A percentile compares a stretch with the other conserved stretches of the same genome.
phyloP scores from a whole-genome alignment of 768 basidiomycete species.

The Suillus fuscotomentosus region DNA sequence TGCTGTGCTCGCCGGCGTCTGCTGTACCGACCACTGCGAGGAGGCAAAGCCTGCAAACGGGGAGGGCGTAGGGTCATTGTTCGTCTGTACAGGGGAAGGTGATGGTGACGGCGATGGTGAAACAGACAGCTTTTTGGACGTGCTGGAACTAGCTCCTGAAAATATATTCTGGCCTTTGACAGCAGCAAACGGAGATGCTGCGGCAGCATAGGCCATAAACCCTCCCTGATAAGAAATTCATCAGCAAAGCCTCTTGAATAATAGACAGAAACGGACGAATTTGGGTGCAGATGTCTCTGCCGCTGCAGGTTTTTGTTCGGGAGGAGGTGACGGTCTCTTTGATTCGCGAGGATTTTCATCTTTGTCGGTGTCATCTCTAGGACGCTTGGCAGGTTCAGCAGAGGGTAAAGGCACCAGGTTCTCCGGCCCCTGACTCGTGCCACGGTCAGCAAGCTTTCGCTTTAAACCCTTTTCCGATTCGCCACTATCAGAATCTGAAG shows the following conservation, averaged over 20 bases:
- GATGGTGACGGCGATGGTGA: constrained; percentile 22
- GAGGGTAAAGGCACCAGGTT: constrained; percentile 20
- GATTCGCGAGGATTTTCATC: constrained; percentile 62
- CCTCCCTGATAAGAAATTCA: constrained; percentile 46
- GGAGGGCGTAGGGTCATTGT: constrained; percentile 21
- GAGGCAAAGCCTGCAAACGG: constrained; percentile 20
- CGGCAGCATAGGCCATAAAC: constrained; percentile 79
- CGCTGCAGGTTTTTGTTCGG: constrained; percentile 38
- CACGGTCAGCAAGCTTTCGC: constrained; percentile 68
- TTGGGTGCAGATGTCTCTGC: constrained; percentile 38
- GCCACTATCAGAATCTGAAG: constrained; percentile 43
- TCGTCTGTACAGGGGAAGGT: constrained; percentile 18
- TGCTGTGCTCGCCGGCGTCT: constrained; percentile 31
- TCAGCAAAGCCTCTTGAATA: constrained; percentile 11
- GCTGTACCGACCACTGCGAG: constrained; percentile 17
- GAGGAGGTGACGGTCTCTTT: constrained; percentile 68
- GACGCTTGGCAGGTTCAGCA: constrained; percentile 51
- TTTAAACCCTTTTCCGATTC: constrained; percentile 64
- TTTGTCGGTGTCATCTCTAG: constrained; percentile 58
- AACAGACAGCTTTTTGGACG: constrained; percentile 27
- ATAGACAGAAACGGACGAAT: constrained; percentile 39
- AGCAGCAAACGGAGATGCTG: constrained; percentile 69
- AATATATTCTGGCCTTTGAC: constrained; percentile 68
- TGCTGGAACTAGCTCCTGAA: constrained; percentile 18
- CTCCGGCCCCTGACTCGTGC: constrained; percentile 58